Percentiles rank a stretch among this genome's conserved stretches.
Conservation (phyloP, 192 early-diverging fungal genomes). For the Gryganskiella cystojenkinii region DNA sequence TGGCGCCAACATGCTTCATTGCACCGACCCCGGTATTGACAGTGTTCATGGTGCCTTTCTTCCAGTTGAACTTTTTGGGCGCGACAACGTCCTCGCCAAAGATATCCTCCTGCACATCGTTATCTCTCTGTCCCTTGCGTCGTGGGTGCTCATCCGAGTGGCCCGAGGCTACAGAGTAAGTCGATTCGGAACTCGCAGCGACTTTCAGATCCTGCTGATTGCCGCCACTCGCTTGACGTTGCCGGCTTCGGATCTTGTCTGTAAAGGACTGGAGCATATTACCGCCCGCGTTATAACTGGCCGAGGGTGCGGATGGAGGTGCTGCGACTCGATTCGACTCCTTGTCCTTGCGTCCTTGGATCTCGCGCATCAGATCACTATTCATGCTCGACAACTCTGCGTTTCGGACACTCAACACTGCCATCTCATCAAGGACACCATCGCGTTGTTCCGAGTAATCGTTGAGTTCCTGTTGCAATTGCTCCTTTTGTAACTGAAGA, state of each 20-base stretch:
- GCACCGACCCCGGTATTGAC: slow-evolving; percentile 37
- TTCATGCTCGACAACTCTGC: slow-evolving; percentile 64
- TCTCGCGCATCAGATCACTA: slow-evolving; percentile 62
- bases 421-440: slow-evolving; percentile 62
- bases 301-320: slow-evolving; percentile 21
- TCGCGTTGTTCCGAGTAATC: slow-evolving; percentile 57
- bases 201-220: slow-evolving; percentile 44
- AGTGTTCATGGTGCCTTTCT: slow-evolving; percentile 54
- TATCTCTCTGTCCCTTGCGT: slow-evolving; percentile 21
- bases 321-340: slow-evolving; percentile 9
- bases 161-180: slow-evolving; percentile 33
- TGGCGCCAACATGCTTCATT: slow-evolving; percentile 50
- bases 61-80: slow-evolving; percentile 68
- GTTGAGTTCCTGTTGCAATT: slow-evolving; percentile 56
- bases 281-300: slow-evolving; percentile 2
- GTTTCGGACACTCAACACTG: slow-evolving; percentile 62
- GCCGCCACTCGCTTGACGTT: slow-evolving; percentile 40
- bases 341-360: slow-evolving; percentile 38
- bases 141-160: slow-evolving; percentile 22
- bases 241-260: slow-evolving; percentile 33
- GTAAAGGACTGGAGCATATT: slow-evolving; percentile 24
- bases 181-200: slow-evolving; percentile 38
- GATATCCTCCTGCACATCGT: slow-evolving; percentile 41
- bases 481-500: slow-evolving; percentile 57
- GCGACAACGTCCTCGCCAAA: slow-evolving; percentile 47